Evolutionary conservation across 768 basidiomycete species (phyloP), one percentile per base, ranked within the genome.

Genomic region (Stropharia rugosoannulata): DNA sequence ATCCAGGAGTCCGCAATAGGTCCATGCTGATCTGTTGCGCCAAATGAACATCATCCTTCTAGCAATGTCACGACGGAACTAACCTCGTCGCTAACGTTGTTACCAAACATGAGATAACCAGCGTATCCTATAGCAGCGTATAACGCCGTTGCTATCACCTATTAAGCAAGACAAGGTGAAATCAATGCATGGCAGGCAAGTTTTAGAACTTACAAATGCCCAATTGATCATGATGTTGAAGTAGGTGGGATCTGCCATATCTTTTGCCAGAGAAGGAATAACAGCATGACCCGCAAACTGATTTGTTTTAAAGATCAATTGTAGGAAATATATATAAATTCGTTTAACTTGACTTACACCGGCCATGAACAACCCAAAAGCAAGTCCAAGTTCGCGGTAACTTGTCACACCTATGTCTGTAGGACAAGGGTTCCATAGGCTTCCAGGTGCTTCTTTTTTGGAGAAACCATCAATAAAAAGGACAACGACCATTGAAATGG

Each of bases 21-120:
- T 98, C 87, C 57, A 83, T 81, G 57, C 93, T 96, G 67, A 98
- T 85, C 88, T 94, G 63, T 7, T 13, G 15, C 25, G 15, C 13
- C 4, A 38, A 38, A 22, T 50, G n/a, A 57, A n/a, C 1, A 22
- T 59, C 1, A 54, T 48, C 52, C 45, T 18, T 22, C 29, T 35
- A 19, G 18, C 5, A 0, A 16, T n/a, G 22, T 22, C 42, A 18
- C 43, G n/a, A 32, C 19, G 27, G 18, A 19, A 62, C 76, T 63
- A 56, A 92, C 91, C 79, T 94, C 93, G 56, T 90, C 91, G 62
- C 84, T 85, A 47, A 95, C 92, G 32, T 68, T 63, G 47, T 81
- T 75, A 9, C 94, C 93, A 66, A 93, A 95, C 96, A 98, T 98
- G 16, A 91, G 69, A 63, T 97, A 98, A 0, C 95, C 96, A 16